phyloP scores from a whole-genome alignment of 192 early-diverging fungal genomes.

The Coemansia aciculifera region DNA sequence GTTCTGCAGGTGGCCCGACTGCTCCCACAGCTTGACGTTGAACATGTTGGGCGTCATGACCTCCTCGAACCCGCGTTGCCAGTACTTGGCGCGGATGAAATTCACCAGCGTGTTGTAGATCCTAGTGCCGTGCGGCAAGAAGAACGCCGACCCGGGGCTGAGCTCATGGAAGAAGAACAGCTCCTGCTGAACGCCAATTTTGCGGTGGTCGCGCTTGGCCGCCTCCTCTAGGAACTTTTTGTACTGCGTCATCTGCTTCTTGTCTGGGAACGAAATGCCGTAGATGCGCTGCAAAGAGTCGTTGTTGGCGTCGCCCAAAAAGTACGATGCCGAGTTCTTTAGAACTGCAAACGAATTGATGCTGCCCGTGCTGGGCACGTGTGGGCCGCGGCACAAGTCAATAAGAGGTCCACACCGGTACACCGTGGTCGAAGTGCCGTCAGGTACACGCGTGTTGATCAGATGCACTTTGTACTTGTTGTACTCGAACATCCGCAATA shows the following conservation, averaged over 20 bases:
- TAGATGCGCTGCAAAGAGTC: slow-evolving; percentile 98
- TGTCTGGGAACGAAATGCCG: slow-evolving; percentile 98
- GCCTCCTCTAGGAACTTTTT: slow-evolving; percentile 96
- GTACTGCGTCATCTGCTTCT: slow-evolving; percentile 95
- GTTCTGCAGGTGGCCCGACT: slow-evolving; percentile 93
- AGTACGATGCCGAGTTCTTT: slow-evolving; percentile 99
- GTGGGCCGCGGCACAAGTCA: slow-evolving; percentile 95
- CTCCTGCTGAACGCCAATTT: slow-evolving; percentile 96
- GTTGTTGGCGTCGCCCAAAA: slow-evolving; percentile 94
- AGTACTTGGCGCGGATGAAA: slow-evolving; percentile 85
- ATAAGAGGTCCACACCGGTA: slow-evolving; percentile 98
- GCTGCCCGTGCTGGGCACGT: slow-evolving; percentile 90
- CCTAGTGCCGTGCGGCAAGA: slow-evolving; percentile 92
- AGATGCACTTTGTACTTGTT: slow-evolving; percentile 98
- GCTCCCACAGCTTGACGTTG: slow-evolving; percentile 96
- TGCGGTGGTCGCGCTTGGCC: slow-evolving; percentile 93
- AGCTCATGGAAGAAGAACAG: slow-evolving; percentile 98
- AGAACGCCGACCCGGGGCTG: slow-evolving; percentile 90
- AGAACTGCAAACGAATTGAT: slow-evolving; percentile 91
- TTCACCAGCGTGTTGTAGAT: slow-evolving; percentile 96
- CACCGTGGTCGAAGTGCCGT: slow-evolving; percentile 92
- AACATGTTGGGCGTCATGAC: slow-evolving; percentile 99
- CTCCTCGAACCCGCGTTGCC: slow-evolving; percentile 92
- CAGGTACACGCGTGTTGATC: slow-evolving; percentile 88
- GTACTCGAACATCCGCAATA: slow-evolving; percentile 97